Evolutionary conservation across 2,329 filamentous ascomycete species (phyloP).

Genomic region (Neofusicoccum cordaticola): DNA sequence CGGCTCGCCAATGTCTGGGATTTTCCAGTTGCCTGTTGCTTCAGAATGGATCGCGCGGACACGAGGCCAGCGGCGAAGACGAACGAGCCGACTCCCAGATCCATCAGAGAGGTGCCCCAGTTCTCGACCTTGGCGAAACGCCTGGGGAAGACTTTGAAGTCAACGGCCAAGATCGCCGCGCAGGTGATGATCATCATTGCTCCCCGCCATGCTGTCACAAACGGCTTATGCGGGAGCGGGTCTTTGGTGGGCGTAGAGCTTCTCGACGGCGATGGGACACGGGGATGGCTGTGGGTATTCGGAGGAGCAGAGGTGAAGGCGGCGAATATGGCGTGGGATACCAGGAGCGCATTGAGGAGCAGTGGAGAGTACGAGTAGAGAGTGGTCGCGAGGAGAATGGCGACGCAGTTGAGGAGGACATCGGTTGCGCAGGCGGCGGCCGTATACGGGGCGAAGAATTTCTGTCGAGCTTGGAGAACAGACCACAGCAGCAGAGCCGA

Average conservation of each 20-base stretch:
- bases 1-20: constrained; percentile 55
- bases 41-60: constrained; percentile 77
- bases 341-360: constrained; percentile 70
- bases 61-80: constrained; percentile 92
- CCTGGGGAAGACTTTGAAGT: constrained; percentile 88
- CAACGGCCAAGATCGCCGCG: constrained; percentile 90
- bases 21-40: constrained; percentile 58
- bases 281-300: constrained; percentile 20
- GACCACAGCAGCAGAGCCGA: constrained; percentile 84
- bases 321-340: constrained; percentile 67
- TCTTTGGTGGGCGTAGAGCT: constrained; percentile 32
- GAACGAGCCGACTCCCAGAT: constrained; percentile 94
- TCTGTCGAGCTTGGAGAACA: constrained; percentile 76
- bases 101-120: constrained; percentile 99
- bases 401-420: constrained; percentile 81
- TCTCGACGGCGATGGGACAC: constrained; percentile 25
- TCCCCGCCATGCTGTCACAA: constrained; percentile 87
- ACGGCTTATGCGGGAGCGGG: constrained; percentile 77
- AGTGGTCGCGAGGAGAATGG: constrained; percentile 80
- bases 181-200: constrained; percentile 90
- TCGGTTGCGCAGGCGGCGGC: constrained; percentile 69
- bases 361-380: constrained; percentile 74
- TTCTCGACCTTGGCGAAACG: constrained; percentile 97
- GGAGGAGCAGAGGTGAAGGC: constrained; percentile 42
- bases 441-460: constrained; percentile 75